phyloP scores from a whole-genome alignment of 164 flowering plant species.

The Amborella trichopoda region DNA sequence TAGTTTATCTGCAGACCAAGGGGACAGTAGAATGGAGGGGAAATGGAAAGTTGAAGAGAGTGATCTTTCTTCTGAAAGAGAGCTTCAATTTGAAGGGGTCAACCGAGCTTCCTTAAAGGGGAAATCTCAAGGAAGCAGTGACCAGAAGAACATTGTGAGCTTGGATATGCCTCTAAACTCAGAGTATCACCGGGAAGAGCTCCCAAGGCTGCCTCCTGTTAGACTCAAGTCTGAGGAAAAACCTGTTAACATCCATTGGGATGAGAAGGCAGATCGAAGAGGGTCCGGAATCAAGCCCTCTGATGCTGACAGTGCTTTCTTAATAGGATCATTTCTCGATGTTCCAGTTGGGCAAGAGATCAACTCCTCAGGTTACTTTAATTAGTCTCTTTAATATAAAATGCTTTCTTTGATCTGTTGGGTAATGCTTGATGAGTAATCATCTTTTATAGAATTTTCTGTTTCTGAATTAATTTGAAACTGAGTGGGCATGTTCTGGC shows the following conservation, averaged over 20 bases:
- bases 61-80: slow-evolving; percentile 19
- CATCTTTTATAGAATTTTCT: too few relatives aligned
- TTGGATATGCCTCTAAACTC: slow-evolving; percentile 26
- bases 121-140: slow-evolving; percentile 35
- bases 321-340: slow-evolving; percentile 79
- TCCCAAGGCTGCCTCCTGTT: slow-evolving; percentile 86
- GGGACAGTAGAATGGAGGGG: slow-evolving; percentile 20
- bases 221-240: slow-evolving; percentile 88
- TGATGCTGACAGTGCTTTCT: slow-evolving; percentile 36
- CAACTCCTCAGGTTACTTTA: slow-evolving; percentile 52
- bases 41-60: slow-evolving; percentile 45
- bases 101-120: slow-evolving; percentile 56
- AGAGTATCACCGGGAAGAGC: slow-evolving; percentile 63
- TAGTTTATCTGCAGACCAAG: slow-evolving; percentile 1
- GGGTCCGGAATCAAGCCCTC: slow-evolving; percentile 35
- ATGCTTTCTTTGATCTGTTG: too few relatives aligned
- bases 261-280: slow-evolving; percentile 66
- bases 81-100: slow-evolving; percentile 69
- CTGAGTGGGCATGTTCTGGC: too few relatives aligned
- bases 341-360: slow-evolving; percentile 95
- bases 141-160: slow-evolving; percentile 30
- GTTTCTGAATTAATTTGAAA: too few relatives aligned
- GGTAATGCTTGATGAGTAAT: too few relatives aligned
- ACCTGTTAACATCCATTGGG: slow-evolving; percentile 44
- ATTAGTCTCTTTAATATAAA: too few relatives aligned